Conservation (phyloP, 768 basidiomycete species). For the Tremella mesenterica region DNA sequence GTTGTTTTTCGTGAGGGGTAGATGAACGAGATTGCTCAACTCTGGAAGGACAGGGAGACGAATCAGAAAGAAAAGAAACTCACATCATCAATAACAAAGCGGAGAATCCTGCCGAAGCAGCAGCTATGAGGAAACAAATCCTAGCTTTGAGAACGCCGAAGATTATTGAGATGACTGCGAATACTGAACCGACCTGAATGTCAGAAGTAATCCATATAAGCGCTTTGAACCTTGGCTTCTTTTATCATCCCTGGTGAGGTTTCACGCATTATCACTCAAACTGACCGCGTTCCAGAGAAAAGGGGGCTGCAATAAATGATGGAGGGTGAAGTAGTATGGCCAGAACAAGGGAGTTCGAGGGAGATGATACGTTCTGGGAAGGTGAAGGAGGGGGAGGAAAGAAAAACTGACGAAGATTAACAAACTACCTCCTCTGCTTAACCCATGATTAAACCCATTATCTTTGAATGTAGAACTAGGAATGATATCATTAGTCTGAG, state of each 20-base stretch:
- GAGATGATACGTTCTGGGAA: too few relatives aligned
- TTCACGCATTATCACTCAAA: background rate
- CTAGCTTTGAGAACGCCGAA: constrained; percentile 31
- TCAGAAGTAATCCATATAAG: background rate
- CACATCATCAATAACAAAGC: constrained; percentile 32
- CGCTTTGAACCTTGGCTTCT: too few relatives aligned
- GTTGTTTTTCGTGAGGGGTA: too few relatives aligned
- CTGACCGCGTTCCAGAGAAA: background rate
- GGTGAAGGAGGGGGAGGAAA: background rate
- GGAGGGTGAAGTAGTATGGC: too few relatives aligned
- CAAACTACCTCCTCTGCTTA: constrained; percentile 27
- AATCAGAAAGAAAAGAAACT: constrained; percentile 6
- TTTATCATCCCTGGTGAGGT: too few relatives aligned
- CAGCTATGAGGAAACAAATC: constrained; percentile 35
- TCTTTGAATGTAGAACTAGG: constrained; percentile 23
- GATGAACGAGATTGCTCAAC: too few relatives aligned
- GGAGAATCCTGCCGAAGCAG: constrained; percentile 23
- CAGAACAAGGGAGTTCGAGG: too few relatives aligned
- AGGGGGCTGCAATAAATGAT: background rate
- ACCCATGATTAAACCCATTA: constrained; percentile 25
- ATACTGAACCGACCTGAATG: constrained; percentile 32
- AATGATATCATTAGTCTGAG: constrained; percentile 24
- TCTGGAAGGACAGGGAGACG: too few relatives aligned
- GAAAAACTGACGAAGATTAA: constrained; percentile 38
- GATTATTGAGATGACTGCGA: constrained; percentile 31